These are phyloP conservation scores for Amylostereum chailletii DNA, from an alignment of 1,284 basidiomycete genomes.

Conservation along the genomic window DNA sequence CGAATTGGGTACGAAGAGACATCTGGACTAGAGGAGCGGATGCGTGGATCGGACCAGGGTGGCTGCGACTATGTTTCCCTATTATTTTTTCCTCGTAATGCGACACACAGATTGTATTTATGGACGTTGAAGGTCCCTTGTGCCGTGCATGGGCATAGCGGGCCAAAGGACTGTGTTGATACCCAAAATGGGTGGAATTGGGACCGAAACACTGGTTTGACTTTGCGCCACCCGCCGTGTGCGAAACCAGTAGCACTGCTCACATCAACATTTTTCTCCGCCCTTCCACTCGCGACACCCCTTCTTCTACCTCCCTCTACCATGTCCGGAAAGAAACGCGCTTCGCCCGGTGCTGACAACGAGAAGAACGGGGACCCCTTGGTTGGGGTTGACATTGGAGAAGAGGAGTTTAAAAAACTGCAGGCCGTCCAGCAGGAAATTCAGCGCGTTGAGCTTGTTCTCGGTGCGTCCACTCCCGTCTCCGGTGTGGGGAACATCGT, in stretches of 20 bases:
- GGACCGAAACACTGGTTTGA: background rate
- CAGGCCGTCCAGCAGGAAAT: conserved; percentile 54
- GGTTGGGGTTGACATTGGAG: conserved; percentile 53
- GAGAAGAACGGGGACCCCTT: conserved; percentile 52
- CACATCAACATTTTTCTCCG: conserved; percentile 9
- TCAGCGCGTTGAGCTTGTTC: conserved; percentile 55
- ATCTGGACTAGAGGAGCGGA: conserved; percentile 44
- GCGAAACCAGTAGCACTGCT: background rate
- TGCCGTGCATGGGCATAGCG: too few relatives aligned
- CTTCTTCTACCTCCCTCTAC: conserved; percentile 15
- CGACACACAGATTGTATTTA: too few relatives aligned
- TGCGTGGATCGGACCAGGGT: background rate
- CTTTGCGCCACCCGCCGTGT: conserved; percentile 1
- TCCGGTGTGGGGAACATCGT: conserved; percentile 7
- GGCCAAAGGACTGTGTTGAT: too few relatives aligned
- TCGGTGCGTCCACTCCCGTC: conserved; percentile 42
- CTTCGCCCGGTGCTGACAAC: conserved; percentile 60
- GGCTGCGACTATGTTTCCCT: background rate
- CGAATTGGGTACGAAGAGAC: conserved; percentile 57
- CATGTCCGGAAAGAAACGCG: conserved; percentile 55
- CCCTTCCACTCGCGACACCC: conserved; percentile 11
- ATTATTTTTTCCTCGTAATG: background rate
- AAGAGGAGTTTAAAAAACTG: conserved; percentile 62
- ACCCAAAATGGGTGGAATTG: too few relatives aligned
- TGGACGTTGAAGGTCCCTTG: too few relatives aligned